Evolutionary conservation across 345 rosid species (phyloP), one percentile per base, ranked within the genome.

Genomic region (Camelina sativa): DNA sequence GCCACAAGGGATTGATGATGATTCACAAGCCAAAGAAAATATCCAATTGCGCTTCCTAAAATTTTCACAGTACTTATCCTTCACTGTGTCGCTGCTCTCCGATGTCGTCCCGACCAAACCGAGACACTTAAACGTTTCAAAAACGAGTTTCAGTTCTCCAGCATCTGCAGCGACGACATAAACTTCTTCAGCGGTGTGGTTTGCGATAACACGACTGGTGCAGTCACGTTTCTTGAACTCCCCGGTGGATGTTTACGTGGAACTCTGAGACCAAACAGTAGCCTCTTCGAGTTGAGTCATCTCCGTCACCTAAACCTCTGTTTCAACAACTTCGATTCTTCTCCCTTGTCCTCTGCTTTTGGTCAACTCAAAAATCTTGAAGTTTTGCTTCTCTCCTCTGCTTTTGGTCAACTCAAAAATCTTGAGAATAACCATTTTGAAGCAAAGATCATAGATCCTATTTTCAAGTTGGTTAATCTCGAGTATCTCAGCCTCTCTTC

Each of bases 41-140:
- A 7, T 12, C 34, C 41, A 19, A 50, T 25, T 35, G 7, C 71
- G 52, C 20, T 8, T 34, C 47, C 15, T 10, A 30, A 11, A 20
- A 11, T 2, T 65, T 50, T 43, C 40, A 32, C 43, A 65, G 30
- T 28, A 3, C 11, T 11, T n/a, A 55, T 2, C 61, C 38, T 58
- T 40, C 38, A 37, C 9, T 67, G 32, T 38, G 7, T 58, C 44
- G 11, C 72, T 25, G 60, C 59, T 58, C 78, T 37, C 5, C 16
- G 8, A 35, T 74, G 78, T 59, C 67, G 78, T 67, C 67, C 72
- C 17, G 62, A 74, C 70, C 78, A 74, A 67, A 74, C 53, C 23
- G 35, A 59, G 40, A 40, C 62, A 0, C 62, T 67, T 12, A 50
- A 8, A 16, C 73, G 53, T 66, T 74, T 74, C 53, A 74, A 38